These are phyloP conservation scores for Aureobasidium sp. DNA, from an alignment of 2,329 filamentous ascomycete species.

Conservation along the genomic window DNA sequence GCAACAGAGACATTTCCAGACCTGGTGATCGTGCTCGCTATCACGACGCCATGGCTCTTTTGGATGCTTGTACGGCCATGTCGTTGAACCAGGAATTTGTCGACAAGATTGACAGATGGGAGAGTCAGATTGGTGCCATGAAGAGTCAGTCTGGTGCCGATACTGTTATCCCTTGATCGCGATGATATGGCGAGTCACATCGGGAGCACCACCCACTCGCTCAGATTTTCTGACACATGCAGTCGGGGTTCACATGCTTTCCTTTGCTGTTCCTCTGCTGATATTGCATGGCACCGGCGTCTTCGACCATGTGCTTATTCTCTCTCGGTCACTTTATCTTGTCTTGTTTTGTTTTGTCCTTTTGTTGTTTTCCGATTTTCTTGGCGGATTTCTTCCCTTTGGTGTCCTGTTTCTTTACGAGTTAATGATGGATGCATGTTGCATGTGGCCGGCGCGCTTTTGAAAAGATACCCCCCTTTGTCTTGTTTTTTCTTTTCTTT, in stretches of 20 bases:
- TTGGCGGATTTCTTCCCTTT: neutral
- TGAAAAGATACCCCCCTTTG: neutral
- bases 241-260: neutral
- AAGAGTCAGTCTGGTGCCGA: neutral
- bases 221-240: neutral
- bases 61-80: conserved; percentile 5
- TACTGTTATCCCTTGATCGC: neutral
- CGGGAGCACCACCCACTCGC: neutral
- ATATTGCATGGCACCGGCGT: neutral
- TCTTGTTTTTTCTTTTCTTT: neutral
- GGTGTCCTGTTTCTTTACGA: neutral
- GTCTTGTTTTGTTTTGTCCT: neutral
- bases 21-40: conserved; percentile 7
- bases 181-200: neutral
- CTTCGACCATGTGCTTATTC: neutral
- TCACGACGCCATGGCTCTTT: neutral
- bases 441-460: conserved; percentile 7
- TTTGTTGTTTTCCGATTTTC: neutral
- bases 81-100: conserved; percentile 7
- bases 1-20: conserved; percentile 9
- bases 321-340: neutral
- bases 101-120: conserved; percentile 8
- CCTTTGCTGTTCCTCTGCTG: neutral
- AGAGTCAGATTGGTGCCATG: neutral
- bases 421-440: conserved; percentile 11